phyloP scores from a whole-genome alignment of 2,329 filamentous ascomycete genomes.

The Didymella keratinophila region DNA sequence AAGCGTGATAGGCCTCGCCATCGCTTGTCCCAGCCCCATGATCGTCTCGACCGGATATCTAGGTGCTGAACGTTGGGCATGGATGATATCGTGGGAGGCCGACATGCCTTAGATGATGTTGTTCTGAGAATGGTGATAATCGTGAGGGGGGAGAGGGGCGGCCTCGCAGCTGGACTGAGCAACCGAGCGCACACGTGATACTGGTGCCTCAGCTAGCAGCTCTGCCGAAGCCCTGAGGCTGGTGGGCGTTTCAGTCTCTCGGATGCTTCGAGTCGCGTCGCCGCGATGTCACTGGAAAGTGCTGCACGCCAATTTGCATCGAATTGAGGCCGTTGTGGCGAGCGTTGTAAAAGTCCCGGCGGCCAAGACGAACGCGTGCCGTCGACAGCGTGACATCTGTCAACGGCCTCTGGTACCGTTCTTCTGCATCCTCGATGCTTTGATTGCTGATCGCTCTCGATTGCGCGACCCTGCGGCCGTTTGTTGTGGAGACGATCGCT shows the following conservation, averaged over 20 bases:
- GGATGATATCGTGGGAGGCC: background rate
- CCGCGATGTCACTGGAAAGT: background rate
- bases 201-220: background rate
- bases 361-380: slow-evolving; percentile 11
- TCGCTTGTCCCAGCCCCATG: slow-evolving; percentile 31
- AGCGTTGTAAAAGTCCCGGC: slow-evolving; percentile 1
- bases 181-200: slow-evolving; percentile 8
- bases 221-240: slow-evolving; percentile 1
- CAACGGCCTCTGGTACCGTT: slow-evolving; percentile 1
- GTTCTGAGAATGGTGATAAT: background rate
- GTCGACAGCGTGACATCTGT: slow-evolving; percentile 16
- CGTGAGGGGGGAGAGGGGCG: slow-evolving; percentile 1
- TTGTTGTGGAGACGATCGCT: slow-evolving; percentile 18
- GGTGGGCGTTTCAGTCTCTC: slow-evolving; percentile 10
- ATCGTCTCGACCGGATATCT: slow-evolving; percentile 37
- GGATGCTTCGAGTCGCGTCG: slow-evolving; percentile 4
- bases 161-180: background rate
- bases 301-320: background rate
- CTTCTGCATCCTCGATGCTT: background rate
- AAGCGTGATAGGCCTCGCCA: slow-evolving; percentile 48
- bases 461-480: slow-evolving; percentile 7
- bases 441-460: slow-evolving; percentile 9
- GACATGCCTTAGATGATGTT: background rate
- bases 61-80: background rate
- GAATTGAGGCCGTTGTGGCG: slow-evolving; percentile 3